Conservation (phyloP, 441 rosid genomes). For the Populus hybrid region DNA sequence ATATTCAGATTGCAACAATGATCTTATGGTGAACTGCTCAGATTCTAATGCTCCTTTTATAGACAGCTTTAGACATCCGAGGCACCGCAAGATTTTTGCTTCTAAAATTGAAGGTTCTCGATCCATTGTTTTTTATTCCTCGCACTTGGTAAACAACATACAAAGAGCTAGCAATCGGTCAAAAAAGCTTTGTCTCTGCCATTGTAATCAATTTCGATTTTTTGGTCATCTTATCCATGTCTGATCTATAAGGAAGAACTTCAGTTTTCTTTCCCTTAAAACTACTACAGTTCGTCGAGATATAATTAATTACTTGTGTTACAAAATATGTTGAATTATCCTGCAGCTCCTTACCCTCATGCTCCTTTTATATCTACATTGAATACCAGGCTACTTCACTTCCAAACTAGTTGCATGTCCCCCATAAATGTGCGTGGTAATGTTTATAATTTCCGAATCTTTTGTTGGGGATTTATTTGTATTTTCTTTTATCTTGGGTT, state of each 20-base stretch:
- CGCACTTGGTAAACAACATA: neutral
- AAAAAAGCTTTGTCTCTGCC: neutral
- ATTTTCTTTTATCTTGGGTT: too few species aligned
- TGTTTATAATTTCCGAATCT: too few species aligned
- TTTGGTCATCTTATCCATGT: neutral
- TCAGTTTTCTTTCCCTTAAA: neutral
- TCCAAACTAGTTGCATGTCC: neutral
- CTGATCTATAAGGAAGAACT: neutral
- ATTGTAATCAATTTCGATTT: neutral
- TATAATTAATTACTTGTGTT: neutral
- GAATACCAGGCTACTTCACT: neutral
- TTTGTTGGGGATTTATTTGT: too few species aligned
- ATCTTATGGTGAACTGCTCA: neutral
- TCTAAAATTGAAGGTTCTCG: neutral
- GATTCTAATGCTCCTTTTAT: neutral
- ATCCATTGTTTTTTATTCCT: neutral
- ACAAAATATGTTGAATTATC: neutral
- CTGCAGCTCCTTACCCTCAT: neutral
- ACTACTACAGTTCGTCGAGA: neutral
- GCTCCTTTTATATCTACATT: neutral
- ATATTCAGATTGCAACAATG: neutral
- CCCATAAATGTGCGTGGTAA: neutral
- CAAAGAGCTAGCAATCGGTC: constrained; percentile 10
- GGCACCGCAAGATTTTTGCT: neutral
- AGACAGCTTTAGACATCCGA: constrained; percentile 4